phyloP scores from a whole-genome alignment of 2,329 filamentous ascomycete genomes.

The Pseudogymnoascus sp. region DNA sequence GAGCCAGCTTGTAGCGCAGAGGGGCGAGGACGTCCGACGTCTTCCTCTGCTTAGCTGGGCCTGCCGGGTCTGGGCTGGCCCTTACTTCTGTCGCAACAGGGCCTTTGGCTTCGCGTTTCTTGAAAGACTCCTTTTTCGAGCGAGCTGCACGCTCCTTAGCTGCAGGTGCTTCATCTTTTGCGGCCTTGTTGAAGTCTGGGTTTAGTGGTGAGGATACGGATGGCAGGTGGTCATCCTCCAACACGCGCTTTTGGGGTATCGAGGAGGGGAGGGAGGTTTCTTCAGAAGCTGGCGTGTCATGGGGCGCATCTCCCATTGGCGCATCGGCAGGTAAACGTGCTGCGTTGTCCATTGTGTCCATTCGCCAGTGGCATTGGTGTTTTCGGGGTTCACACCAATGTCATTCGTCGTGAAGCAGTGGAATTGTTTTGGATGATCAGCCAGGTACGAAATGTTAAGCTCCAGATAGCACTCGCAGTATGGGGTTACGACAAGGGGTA shows the following conservation, averaged over 20 bases:
- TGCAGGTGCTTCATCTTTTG: conserved; percentile 37
- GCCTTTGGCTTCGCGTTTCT: conserved; percentile 58
- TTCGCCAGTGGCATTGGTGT: not conserved
- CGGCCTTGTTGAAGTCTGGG: conserved; percentile 47
- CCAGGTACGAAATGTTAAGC: conserved; percentile 1
- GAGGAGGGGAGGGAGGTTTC: conserved; percentile 36
- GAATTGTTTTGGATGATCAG: not conserved
- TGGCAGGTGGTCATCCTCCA: conserved; percentile 63
- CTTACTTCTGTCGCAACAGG: conserved; percentile 35
- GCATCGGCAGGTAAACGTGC: not conserved
- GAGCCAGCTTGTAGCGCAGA: conserved; percentile 55
- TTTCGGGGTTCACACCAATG: not conserved
- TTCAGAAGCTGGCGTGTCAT: conserved; percentile 28
- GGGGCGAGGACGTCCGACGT: conserved; percentile 38
- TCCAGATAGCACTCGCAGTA: conserved; percentile 1
- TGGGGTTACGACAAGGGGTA: not conserved
- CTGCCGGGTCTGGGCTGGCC: conserved; percentile 48
- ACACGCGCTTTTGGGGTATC: conserved; percentile 55
- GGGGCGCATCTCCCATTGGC: conserved; percentile 11
- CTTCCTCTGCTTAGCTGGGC: conserved; percentile 29
- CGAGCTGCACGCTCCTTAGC: conserved; percentile 32
- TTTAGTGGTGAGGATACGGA: conserved; percentile 68
- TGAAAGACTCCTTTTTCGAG: conserved; percentile 57
- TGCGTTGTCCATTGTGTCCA: conserved; percentile 4
- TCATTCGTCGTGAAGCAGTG: not conserved